These are phyloP conservation scores for Dipodascus albidus DNA, from an alignment of 805 yeast species.

Conservation along the genomic window DNA sequence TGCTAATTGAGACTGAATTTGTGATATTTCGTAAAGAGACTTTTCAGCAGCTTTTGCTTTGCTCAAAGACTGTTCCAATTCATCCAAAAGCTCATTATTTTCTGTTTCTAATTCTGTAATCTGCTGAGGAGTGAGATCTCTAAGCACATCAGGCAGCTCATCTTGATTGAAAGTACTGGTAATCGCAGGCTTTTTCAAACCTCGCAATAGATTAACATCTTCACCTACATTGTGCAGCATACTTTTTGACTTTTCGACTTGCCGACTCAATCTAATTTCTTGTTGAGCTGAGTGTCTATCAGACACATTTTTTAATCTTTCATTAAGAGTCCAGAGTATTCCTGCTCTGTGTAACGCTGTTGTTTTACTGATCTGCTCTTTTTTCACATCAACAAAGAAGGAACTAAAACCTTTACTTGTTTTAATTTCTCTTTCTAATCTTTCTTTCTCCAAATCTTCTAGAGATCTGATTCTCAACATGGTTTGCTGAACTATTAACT, in stretches of 20 bases:
- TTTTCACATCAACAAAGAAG: not conserved
- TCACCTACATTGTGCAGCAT: not conserved
- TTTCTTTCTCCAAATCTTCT: conserved; percentile 18
- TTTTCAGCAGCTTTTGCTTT: conserved; percentile 29
- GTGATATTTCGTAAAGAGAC: conserved; percentile 48
- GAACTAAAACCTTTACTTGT: conserved; percentile 12
- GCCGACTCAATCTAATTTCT: conserved; percentile 3
- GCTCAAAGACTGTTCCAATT: conserved; percentile 25
- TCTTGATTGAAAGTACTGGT: not conserved
- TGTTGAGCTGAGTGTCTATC: conserved; percentile 25
- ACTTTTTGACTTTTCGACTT: conserved; percentile 2
- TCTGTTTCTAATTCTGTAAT: conserved; percentile 25
- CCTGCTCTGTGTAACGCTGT: conserved; percentile 24
- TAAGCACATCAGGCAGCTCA: not conserved
- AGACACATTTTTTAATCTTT: conserved; percentile 21
- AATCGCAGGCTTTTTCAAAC: not conserved
- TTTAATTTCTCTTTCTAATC: conserved; percentile 7
- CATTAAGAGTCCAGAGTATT: conserved; percentile 26
- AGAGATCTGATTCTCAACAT: conserved; percentile 19
- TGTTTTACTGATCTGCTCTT: not conserved
- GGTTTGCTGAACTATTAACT: conserved; percentile 25
- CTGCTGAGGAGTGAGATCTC: conserved; percentile 11
- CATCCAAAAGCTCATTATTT: conserved; percentile 26
- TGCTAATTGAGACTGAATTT: conserved; percentile 62
- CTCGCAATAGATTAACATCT: not conserved